Base-by-base conservation (phyloP, 2,329 filamentous ascomycete species). In the Cryphonectria japonica region DNA sequence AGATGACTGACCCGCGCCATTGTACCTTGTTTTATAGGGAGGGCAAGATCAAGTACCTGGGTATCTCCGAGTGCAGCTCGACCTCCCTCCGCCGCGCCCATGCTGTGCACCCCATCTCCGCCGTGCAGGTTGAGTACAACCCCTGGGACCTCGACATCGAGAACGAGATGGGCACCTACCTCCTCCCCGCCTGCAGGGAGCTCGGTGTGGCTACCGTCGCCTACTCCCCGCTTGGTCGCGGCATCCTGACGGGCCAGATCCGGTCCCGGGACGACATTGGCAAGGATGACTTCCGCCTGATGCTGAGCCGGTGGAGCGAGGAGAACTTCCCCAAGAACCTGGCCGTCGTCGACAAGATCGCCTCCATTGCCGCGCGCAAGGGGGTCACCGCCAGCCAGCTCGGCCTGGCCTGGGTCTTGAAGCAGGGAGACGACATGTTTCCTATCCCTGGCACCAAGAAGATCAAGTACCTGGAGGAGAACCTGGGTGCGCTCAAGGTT, bases 351-450 rank as follows among this genome's bases (percentile, higher is more conserved):
- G 84, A 87, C 43, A 78, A 78, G n/a, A 82, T 91, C 69, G 77
- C 79, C 3, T 80, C 76, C 4, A 75, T 91, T 6, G 88, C 87
- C 0, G 79, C 83, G 57, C 82, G 79, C 72, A 91, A 92, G 79
- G 83, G 77, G 9, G 22, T 32, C 29, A 59, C 54, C 26, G 0
- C 75, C 87, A 0, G 83, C 1, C 86, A 93, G 76, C 76, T 93
- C 43, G 85, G 87, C 1, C 80, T 92, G 37, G 89, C 89, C 0
- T 92, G 90, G 89, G 74, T 92, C 69, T 75, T 90, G 73, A 84
- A 84, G 4, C 88, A 91, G 75, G 87, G 87, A 0, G 82, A 86
- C 1, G 86, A 90, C 74, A 82, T 92, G 64, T 85, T 89, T 75
- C 87, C 90, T 0, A 92, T 87, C 67, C 85, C 84, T 0, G 85